These are phyloP conservation scores for Leishmania arabica DNA, from an alignment of 208 protist genomes.

Conservation along the genomic window DNA sequence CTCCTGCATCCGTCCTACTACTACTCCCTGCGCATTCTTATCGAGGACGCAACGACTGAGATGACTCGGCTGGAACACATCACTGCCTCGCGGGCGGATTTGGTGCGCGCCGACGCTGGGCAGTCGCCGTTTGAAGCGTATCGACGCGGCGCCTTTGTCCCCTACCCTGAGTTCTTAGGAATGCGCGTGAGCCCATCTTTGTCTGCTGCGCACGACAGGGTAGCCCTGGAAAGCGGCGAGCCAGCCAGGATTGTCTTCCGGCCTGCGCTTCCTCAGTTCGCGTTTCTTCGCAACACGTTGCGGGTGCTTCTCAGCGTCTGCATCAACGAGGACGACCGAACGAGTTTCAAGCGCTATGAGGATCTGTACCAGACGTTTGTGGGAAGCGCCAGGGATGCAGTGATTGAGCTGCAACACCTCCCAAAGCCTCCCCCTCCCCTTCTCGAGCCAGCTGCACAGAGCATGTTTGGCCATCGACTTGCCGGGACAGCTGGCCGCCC, in stretches of 20 bases:
- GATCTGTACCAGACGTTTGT: conserved; percentile 52
- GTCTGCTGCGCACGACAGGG: neutral
- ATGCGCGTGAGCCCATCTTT: neutral
- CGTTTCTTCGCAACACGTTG: conserved; percentile 56
- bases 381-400: conserved; percentile 34
- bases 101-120: conserved; percentile 13
- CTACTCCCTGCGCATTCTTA: conserved; percentile 46
- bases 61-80: conserved; percentile 56
- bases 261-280: conserved; percentile 67
- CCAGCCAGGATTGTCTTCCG: conserved; percentile 59
- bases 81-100: conserved; percentile 7
- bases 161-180: conserved; percentile 9
- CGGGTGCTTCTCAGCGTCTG: conserved; percentile 67
- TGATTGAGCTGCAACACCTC: conserved; percentile 43
- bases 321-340: conserved; percentile 73
- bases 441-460: neutral
- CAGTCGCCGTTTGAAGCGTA: conserved; percentile 36
- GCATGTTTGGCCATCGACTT: neutral
- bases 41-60: conserved; percentile 57
- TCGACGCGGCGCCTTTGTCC: conserved; percentile 24
- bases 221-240: conserved; percentile 15
- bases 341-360: conserved; percentile 52
- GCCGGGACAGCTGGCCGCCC: neutral
- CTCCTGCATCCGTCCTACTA: conserved; percentile 66
- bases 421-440: conserved; percentile 29